Evolutionary conservation across 2,329 filamentous ascomycete species (phyloP).

Genomic region (Diaporthe sp.): DNA sequence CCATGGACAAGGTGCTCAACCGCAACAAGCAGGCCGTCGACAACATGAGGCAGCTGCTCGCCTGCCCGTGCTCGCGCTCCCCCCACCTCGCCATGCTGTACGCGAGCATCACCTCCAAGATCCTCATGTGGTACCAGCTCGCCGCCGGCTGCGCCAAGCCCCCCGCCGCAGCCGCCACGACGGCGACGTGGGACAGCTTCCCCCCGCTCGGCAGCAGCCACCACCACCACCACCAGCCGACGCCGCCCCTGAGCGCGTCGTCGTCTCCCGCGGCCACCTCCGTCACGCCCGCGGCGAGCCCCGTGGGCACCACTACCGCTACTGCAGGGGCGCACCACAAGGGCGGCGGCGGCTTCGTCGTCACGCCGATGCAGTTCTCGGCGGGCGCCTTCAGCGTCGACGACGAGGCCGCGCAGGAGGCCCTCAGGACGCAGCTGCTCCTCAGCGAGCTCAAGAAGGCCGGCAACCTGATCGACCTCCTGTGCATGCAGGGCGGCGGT

Average conservation of each 20-base stretch:
- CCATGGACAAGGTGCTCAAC: slow-evolving; percentile 42
- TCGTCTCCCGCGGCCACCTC: slow-evolving; percentile 36
- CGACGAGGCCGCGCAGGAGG: slow-evolving; percentile 41
- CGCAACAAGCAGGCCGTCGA: slow-evolving; percentile 42
- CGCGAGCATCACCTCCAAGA: slow-evolving; percentile 42
- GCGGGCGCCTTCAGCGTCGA: slow-evolving; percentile 41
- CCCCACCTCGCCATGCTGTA: slow-evolving; percentile 42
- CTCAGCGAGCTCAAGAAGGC: slow-evolving; percentile 42
- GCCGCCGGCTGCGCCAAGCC: slow-evolving; percentile 38
- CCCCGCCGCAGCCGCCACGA: slow-evolving; percentile 5
- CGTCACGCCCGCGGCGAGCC: slow-evolving; percentile 27
- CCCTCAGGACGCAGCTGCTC: slow-evolving; percentile 39
- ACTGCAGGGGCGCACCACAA: neutral
- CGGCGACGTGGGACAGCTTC: slow-evolving; percentile 39
- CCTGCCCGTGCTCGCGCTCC: slow-evolving; percentile 39
- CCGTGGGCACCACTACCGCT: neutral
- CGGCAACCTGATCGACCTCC: slow-evolving; percentile 40
- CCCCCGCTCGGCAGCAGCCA: slow-evolving; percentile 24
- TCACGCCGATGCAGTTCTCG: slow-evolving; percentile 41
- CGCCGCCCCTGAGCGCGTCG: slow-evolving; percentile 39
- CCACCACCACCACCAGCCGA: slow-evolving; percentile 28
- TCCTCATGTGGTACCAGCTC: slow-evolving; percentile 43
- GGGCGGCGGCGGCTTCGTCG: slow-evolving; percentile 30
- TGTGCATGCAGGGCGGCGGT: slow-evolving; percentile 38
- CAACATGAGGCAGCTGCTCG: slow-evolving; percentile 40